These are phyloP conservation scores for Triticum dicoccoides DNA, from an alignment of 176 grass and related monocot genomes.

Conservation along the genomic window DNA sequence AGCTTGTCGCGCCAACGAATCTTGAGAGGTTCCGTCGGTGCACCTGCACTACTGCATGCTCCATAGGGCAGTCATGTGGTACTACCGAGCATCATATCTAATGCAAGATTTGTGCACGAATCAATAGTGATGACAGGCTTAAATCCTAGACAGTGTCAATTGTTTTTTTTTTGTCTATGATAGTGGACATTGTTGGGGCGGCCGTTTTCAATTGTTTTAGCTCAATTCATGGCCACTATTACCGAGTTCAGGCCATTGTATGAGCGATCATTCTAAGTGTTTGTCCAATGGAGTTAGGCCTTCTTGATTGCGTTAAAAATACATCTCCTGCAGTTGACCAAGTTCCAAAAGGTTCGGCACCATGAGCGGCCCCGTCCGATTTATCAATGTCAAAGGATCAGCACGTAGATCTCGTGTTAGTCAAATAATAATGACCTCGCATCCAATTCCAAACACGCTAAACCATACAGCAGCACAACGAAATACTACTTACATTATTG, in stretches of 20 bases:
- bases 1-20: slow-evolving; percentile 18
- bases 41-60: neutral
- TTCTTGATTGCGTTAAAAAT: neutral
- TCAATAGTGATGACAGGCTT: neutral
- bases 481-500: neutral
- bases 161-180: no score
- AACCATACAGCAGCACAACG: neutral
- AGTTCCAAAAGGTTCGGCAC: neutral
- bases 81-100: neutral
- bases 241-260: neutral
- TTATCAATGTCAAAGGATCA: neutral
- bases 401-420: neutral
- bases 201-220: neutral
- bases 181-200: neutral
- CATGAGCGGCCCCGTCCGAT: neutral
- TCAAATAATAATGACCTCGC: neutral
- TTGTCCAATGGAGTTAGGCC: neutral
- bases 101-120: neutral
- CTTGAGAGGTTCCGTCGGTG: neutral
- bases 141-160: neutral
- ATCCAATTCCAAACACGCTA: no score
- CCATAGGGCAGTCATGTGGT: neutral
- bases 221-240: no score
- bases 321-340: neutral
- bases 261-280: neutral